Evolutionary conservation across 305 asterid species (phyloP), one percentile per base, ranked within the genome.

Genomic region (Nicotiana rustica): DNA sequence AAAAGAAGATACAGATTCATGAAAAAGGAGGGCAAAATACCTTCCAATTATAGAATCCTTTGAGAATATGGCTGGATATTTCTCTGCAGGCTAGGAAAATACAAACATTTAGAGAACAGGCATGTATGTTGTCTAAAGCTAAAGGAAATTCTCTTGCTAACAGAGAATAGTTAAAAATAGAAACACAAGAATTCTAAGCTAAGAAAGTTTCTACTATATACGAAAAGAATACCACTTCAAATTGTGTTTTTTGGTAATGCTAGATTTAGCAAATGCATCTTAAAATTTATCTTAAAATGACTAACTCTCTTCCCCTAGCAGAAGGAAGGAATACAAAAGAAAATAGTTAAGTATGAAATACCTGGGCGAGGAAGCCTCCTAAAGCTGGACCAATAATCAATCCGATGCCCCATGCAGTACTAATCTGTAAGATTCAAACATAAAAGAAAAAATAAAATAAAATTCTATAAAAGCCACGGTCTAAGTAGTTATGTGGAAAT

Each of bases 61-160:
- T 41, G 96, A 87, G 86, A 94, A 91, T 62, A 93, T 80, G 82
- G 90, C 87, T 13, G 99, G 99, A 84, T 84, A 96, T 86, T 96
- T 94, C 80, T 96, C 98, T 80, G 98, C 99, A 79, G 98, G 99
- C 99, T 94, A 86, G 66, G 77, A 82, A 85, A 84, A 88, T 52
- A 68, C 73, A 25, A 80, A 44, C 49, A 78, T 81, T 70, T 36
- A 35, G 65, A 44, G 86, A 57, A 71, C 75, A 36, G 35, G 10
- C 3, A 60, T 64, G 57, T 10, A 57, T 29, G 36, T 52, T 31
- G 35, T n/a, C 29, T 10, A 60, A 64, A 13, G 76, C 55, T 77
- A 44, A 49, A 9, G 57, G 61, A 38, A 4, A 33, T 57, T 31
- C 18, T 78, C 56, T 68, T 57, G 66, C 12, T 60, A 18, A 2